These are phyloP conservation scores for Lactarius pseudohatsudake DNA, from an alignment of 768 basidiomycete species.

Conservation along the genomic window DNA sequence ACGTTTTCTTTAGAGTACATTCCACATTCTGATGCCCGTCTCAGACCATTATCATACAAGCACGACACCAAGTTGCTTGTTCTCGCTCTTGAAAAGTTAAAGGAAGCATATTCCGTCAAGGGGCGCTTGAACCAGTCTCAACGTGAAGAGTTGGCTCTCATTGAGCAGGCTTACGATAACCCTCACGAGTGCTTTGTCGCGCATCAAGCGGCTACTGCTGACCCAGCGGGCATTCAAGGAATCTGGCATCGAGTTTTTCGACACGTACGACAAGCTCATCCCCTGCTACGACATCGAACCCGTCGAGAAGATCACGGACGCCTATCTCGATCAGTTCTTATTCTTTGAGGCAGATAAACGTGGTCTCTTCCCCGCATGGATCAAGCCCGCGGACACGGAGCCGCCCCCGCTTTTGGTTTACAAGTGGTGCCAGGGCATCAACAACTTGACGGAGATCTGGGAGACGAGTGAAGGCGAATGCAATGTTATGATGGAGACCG, in stretches of 20 bases:
- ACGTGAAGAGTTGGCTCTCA: constrained; percentile 94
- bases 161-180: constrained; percentile 99
- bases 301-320: constrained; percentile 99
- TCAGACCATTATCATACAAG: constrained; percentile 92
- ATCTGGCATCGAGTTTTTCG: constrained; percentile 94
- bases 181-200: constrained; percentile 98
- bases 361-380: constrained; percentile 97
- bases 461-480: constrained; percentile 98
- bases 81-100: constrained; percentile 94
- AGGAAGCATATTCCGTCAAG: constrained; percentile 98
- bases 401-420: constrained; percentile 96
- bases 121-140: constrained; percentile 97
- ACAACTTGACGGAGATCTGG: constrained; percentile 98
- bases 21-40: constrained; percentile 1
- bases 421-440: constrained; percentile 99
- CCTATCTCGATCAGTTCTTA: constrained; percentile 97
- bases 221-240: constrained; percentile 99
- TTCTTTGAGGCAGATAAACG: constrained; percentile 99
- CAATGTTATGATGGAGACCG: constrained; percentile 98
- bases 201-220: constrained; percentile 94
- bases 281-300: constrained; percentile 99
- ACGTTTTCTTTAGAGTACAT: constrained; percentile 12
- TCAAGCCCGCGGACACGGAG: constrained; percentile 96
- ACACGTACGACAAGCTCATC: constrained; percentile 97
- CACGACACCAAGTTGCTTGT: constrained; percentile 98